Evolutionary conservation across 495 filamentous ascomycete genomes (phyloP), one percentile per base, ranked within the genome.

Genomic region (Ascobolus immersus): DNA sequence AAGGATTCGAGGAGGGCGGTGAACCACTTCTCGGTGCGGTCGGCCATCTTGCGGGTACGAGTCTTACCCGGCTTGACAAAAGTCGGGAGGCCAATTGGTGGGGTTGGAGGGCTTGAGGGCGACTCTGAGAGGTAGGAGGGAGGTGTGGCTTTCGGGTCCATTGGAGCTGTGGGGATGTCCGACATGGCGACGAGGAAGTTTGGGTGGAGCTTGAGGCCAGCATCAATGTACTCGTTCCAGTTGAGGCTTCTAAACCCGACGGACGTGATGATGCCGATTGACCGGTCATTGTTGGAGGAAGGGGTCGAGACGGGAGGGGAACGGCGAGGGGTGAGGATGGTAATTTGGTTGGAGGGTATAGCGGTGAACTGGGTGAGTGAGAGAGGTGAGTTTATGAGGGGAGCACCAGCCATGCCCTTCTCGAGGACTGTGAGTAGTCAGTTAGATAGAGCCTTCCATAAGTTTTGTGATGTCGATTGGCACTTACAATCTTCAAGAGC

Each of bases 401-500:
- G 67, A 17, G 45, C 45, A 37, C 65, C 52, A 29, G 57, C 55
- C 31, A 57, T 57, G 12, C 60, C 57, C 40, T 65, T 69, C 52
- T 89, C 81, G 54, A 90, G 65, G 54, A 82, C 81, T 90, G 50
- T 50, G 43, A 30, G 39, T 41, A 39, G 40, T 52, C 22, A 25
- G 22, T n/a, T 25, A 7, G n/a, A n/a, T 25, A n/a, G 22, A 23
- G 12, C 22, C 22, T 7, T 7, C 22, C 7, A 25, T n/a, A 25
- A 25, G 22, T 25, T 7, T n/a, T n/a, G 7, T n/a, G n/a, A n/a
- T n/a, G n/a, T n/a, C n/a, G n/a, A n/a, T 19, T 28, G 23, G 27
- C 18, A 63, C 73, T 56, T 56, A 93, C 86, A 96, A 52, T 96
- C 89, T 62, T 96, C 86, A 9, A 94, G 52, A 9, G 75, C 78